These are phyloP conservation scores for Fusarium equiseti DNA, from an alignment of 2,329 filamentous ascomycete species.

Conservation along the genomic window DNA sequence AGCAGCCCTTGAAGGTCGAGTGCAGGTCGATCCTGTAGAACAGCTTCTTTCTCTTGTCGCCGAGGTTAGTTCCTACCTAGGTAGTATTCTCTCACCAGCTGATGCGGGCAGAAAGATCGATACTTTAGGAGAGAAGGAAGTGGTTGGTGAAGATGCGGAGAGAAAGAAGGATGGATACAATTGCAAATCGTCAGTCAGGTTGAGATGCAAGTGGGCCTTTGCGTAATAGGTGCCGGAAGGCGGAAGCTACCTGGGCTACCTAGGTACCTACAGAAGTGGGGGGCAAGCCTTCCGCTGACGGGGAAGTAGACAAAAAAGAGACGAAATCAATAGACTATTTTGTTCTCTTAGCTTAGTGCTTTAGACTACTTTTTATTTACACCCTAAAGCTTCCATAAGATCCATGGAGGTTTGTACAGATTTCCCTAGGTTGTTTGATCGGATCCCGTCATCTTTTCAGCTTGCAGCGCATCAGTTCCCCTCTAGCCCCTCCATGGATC, in stretches of 20 bases:
- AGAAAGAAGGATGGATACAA: conserved; percentile 49
- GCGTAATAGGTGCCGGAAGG: conserved; percentile 53
- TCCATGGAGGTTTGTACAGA: not conserved
- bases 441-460: conserved; percentile 47
- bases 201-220: conserved; percentile 55
- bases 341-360: not conserved
- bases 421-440: conserved; percentile 30
- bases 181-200: conserved; percentile 56
- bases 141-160: conserved; percentile 48
- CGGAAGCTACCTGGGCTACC: conserved; percentile 13
- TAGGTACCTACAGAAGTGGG: conserved; percentile 35
- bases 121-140: conserved; percentile 28
- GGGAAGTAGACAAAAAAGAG: conserved; percentile 41
- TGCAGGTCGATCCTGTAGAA: conserved; percentile 56
- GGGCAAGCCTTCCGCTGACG: conserved; percentile 36
- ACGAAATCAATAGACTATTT: not conserved
- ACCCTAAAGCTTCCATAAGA: not conserved
- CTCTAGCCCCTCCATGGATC: not conserved
- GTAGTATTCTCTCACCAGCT: conserved; percentile 14
- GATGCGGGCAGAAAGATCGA: conserved; percentile 21
- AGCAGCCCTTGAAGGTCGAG: conserved; percentile 52
- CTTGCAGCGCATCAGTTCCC: conserved; percentile 4
- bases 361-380: not conserved
- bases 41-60: conserved; percentile 48
- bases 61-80: not conserved